Evolutionary conservation across 352 stramenopile species (phyloP), one percentile per base, ranked within the genome.

Genomic region (Globisporangium nagaii): DNA sequence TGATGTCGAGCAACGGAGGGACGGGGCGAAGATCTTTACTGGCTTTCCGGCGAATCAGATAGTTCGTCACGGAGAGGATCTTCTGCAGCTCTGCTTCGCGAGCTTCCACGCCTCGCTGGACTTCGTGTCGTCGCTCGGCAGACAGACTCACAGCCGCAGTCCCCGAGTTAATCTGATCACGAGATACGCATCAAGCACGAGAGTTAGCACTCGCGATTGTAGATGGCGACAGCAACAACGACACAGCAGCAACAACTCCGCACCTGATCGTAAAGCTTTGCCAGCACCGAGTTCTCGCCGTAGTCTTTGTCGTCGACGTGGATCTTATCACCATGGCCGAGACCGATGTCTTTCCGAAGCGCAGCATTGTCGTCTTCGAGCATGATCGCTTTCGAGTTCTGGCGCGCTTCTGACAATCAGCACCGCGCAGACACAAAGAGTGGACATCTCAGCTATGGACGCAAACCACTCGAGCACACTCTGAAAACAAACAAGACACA

Each of bases 241-340:
- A 36, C n/a, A n/a, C n/a, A n/a, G 43, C 11, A 3, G 22, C 5
- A 0, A 32, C 13, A 50, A 17, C 12, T 50, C 10, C 13, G 12
- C 69, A 93, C 82, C 73, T n/a, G n/a, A 24, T 93, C 73, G 32
- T 86, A 82, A 4, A 95, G 71, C 52, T 88, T 91, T 3, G 74
- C 82, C 10, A 95, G 62, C 12, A 93, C 82, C 35, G 83, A 93
- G 44, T 84, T 83, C 44, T 82, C 71, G 3, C 84, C 82, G 56
- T 88, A 82, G 20, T 81, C 70, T 39, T 78, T 87, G 57, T 95
- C 83, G 31, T 91, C 83, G 28, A 95, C 80, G 48, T 95, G 84
- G 56, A 95, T 91, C 62, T 95, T 95, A 59, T 95, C 85, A 68
- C 85, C 85, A 57, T 95, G 84, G 40, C 72, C 75, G 27, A 95